These are phyloP conservation scores for Starmerella floris DNA, from an alignment of 805 yeast species.

Conservation along the genomic window DNA sequence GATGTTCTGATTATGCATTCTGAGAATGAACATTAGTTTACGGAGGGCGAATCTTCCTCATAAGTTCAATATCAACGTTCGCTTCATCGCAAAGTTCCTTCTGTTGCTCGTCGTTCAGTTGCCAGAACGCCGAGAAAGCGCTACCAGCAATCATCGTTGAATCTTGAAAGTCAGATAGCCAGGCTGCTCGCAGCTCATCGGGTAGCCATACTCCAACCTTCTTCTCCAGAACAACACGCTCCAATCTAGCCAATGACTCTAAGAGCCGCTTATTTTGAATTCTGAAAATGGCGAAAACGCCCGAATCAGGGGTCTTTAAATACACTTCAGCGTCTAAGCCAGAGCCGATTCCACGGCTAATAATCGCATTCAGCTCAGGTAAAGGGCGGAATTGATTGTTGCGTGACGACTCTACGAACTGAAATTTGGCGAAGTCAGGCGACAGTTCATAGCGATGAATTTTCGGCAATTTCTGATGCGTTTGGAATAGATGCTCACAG, in stretches of 20 bases:
- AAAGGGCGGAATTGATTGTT: constrained; percentile 13
- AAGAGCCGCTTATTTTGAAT: constrained; percentile 14
- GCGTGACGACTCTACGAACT: constrained; percentile 6
- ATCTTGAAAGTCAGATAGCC: constrained; percentile 5
- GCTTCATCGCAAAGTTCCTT: constrained; percentile 11
- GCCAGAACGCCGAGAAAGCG: constrained; percentile 12
- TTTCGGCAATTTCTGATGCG: not conserved
- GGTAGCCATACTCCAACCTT: constrained; percentile 16
- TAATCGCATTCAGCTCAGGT: constrained; percentile 11
- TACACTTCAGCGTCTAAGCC: constrained; percentile 18
- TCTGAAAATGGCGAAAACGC: constrained; percentile 15
- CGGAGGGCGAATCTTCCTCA: constrained; percentile 15
- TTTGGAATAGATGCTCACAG: constrained; percentile 6
- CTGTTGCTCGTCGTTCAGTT: constrained; percentile 8
- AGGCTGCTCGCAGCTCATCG: constrained; percentile 4
- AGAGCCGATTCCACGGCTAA: constrained; percentile 11
- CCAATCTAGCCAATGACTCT: constrained; percentile 9
- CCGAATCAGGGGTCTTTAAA: constrained; percentile 16
- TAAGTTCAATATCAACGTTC: constrained; percentile 9
- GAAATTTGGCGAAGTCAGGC: constrained; percentile 6
- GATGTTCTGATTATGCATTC: too few relatives aligned
- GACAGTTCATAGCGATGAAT: not conserved
- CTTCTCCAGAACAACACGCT: constrained; percentile 8
- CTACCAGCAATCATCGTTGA: constrained; percentile 13
- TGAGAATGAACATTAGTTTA: too few relatives aligned